Conservation (phyloP, 2,329 filamentous ascomycete species). For the Colletotrichum somersetense region DNA sequence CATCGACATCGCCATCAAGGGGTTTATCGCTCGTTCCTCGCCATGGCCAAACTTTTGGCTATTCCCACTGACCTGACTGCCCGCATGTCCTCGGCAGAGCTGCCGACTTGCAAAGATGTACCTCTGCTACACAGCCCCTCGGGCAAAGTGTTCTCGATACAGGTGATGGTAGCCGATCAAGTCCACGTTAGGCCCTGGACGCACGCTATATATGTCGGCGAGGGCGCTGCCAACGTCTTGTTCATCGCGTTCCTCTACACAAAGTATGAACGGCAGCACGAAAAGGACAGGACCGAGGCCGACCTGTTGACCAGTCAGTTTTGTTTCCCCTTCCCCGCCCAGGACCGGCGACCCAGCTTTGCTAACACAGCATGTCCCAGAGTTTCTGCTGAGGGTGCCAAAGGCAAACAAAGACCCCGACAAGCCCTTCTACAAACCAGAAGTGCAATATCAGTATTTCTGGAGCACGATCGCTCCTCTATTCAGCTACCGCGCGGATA, state of each 20-base stretch:
- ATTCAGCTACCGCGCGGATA: constrained; percentile 59
- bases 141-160: constrained; percentile 10
- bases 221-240: constrained; percentile 84
- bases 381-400: constrained; percentile 53
- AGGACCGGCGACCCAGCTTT: neutral
- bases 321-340: no score
- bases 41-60: constrained; percentile 9
- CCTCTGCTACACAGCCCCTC: constrained; percentile 12
- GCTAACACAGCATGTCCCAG: constrained; percentile 45
- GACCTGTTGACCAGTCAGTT: constrained; percentile 25
- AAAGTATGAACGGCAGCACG: neutral
- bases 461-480: constrained; percentile 65
- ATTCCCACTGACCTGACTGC: constrained; percentile 1
- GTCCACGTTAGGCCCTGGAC: constrained; percentile 42
- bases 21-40: neutral
- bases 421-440: constrained; percentile 55
- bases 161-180: constrained; percentile 3
- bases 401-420: constrained; percentile 47
- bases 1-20: neutral
- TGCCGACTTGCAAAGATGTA: constrained; percentile 13
- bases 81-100: constrained; percentile 3
- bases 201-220: constrained; percentile 61
- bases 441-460: constrained; percentile 61
- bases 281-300: constrained; percentile 5
- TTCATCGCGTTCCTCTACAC: constrained; percentile 57